phyloP scores from a whole-genome alignment of 1,284 basidiomycete genomes.

The Sporisorium exsertum region DNA sequence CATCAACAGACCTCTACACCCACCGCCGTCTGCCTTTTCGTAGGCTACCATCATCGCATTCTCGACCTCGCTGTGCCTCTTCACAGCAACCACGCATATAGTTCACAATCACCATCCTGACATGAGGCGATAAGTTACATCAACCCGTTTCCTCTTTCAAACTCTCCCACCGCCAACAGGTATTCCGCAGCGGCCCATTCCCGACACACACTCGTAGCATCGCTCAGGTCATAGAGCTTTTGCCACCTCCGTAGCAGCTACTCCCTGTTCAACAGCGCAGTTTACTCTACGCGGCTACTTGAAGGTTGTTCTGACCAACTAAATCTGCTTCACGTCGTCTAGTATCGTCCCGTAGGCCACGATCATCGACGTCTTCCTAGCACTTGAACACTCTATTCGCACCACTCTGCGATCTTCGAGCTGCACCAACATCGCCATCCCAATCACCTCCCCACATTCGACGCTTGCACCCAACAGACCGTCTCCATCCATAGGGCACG shows the following conservation, averaged over 20 bases:
- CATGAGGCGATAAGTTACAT: not conserved
- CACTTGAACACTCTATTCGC: conserved; percentile 24
- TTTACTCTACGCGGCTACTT: conserved; percentile 18
- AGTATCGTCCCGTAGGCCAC: conserved; percentile 50
- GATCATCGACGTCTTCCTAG: conserved; percentile 27
- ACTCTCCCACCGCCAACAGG: not conserved
- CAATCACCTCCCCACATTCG: not conserved
- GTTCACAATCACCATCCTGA: not conserved
- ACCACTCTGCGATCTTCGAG: conserved; percentile 38
- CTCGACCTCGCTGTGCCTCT: not conserved
- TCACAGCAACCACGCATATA: not conserved
- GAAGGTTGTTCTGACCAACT: conserved; percentile 6
- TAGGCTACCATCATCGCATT: not conserved
- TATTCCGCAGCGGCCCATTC: conserved; percentile 11
- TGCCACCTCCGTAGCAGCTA: not conserved
- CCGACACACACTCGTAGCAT: not conserved
- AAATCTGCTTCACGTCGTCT: conserved; percentile 16
- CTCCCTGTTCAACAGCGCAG: conserved; percentile 3
- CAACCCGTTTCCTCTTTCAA: not conserved
- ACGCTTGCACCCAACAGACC: not conserved
- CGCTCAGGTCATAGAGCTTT: conserved; percentile 21
- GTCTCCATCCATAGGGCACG: not conserved
- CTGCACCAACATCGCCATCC: conserved; percentile 4
- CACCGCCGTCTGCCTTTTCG: not conserved
- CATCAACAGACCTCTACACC: not conserved